Base-by-base conservation (phyloP, 2,329 filamentous ascomycete genomes). In the Colletotrichum euphorbiae region DNA sequence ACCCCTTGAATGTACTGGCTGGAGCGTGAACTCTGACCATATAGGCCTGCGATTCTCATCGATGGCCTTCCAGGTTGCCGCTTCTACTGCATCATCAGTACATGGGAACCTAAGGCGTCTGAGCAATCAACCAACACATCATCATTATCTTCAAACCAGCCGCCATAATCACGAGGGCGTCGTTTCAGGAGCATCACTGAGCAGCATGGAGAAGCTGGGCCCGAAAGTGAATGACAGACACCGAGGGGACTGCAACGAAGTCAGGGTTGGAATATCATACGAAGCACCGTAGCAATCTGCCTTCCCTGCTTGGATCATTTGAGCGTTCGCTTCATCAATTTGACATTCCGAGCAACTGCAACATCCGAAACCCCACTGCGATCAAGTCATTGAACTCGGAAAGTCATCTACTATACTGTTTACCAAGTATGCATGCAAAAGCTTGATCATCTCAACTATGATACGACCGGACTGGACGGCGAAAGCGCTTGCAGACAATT, bases 201-300 rank as follows among this genome's bases (percentile, higher is more conserved):
- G n/a, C n/a, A 42, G 28, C 40, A 43, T 19, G 48, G 33, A 56
- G 52, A 51, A 66, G 42, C 36, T 33, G 21, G 54, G 21, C 24
- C 24, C 19, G 5, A 40, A 33, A 50, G 28, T 15, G 28, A 54
- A 64, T 40, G 52, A 42, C 17, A 17, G 15, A 13, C 13, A 15
- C 40, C 45, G 13, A 21, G 21, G 24, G 60, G 38, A 28, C 28
- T 38, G 42, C 36, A 38, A 54, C 38, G 60, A 58, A 57, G 38
- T 21, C 40, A n/a, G 40, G 40, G 48, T 50, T 28, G 40, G 46
- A 36, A 17, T 11, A 45, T 40, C 61, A 21, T 65, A 24, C 40
- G 52, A 56, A 51, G 40, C 48, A 66, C 48, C 60, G 21, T 55
- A 61, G 36, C 24, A 69, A 66, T 59, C 48, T 45, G 48, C 61